Conservation (phyloP, 768 basidiomycete species). For the Plicaturopsis crispa region DNA sequence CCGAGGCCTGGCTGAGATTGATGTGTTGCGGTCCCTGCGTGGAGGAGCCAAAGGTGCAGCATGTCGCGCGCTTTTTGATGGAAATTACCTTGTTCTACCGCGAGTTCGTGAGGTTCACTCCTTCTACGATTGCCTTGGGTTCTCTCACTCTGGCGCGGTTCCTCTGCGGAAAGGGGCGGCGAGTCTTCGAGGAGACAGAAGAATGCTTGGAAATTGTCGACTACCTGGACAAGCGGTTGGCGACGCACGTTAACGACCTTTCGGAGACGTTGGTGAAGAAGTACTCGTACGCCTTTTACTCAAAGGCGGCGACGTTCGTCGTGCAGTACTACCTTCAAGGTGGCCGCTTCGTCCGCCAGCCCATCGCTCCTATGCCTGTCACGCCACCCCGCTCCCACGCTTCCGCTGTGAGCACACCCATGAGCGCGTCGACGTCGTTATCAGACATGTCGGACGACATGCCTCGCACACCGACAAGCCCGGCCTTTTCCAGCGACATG, state of each 20-base stretch:
- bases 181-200: constrained; percentile 77
- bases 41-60: constrained; percentile 88
- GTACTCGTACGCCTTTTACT: constrained; percentile 95
- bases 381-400: constrained; percentile 36
- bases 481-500: constrained; percentile 33
- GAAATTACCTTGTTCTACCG: constrained; percentile 98
- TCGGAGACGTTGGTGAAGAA: constrained; percentile 97
- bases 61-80: constrained; percentile 97
- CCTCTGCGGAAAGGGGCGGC: constrained; percentile 75
- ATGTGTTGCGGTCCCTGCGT: constrained; percentile 66
- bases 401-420: constrained; percentile 63
- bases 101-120: constrained; percentile 82
- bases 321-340: constrained; percentile 93
- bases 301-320: constrained; percentile 89
- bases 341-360: constrained; percentile 56
- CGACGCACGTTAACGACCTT: constrained; percentile 84
- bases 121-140: constrained; percentile 86
- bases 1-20: constrained; percentile 92
- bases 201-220: constrained; percentile 81
- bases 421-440: constrained; percentile 63
- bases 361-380: constrained; percentile 45
- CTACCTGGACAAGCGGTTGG: constrained; percentile 77
- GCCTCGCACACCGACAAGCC: constrained; percentile 76
- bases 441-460: constrained; percentile 81
- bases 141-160: constrained; percentile 84